Conservation (phyloP, 1,284 basidiomycete genomes). For the Microbotryomycetes sp. region DNA sequence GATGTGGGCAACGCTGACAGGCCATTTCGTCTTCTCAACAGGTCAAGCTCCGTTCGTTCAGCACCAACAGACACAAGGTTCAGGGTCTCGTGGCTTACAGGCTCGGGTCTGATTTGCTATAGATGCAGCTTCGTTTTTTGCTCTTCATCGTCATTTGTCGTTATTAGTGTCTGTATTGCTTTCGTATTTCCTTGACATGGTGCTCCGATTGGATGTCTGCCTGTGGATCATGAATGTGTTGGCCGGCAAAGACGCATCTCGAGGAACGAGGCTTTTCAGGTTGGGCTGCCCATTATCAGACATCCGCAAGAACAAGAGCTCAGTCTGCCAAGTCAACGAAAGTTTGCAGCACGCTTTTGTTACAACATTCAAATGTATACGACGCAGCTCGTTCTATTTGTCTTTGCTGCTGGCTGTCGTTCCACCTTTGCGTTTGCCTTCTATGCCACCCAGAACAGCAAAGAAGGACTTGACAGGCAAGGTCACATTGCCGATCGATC, state of each 20-base stretch:
- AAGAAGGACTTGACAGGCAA: constrained; percentile 30
- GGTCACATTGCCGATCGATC: constrained; percentile 17
- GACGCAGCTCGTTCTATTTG: no score
- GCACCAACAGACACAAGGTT: constrained; percentile 44
- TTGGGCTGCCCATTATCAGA: no score
- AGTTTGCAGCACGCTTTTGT: no score
- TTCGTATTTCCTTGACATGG: constrained; percentile 1
- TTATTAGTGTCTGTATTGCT: background rate
- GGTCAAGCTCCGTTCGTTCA: constrained; percentile 45
- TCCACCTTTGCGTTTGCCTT: constrained; percentile 24
- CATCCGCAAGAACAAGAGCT: no score
- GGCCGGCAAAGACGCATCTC: no score
- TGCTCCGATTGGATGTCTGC: no score
- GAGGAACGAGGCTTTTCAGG: no score
- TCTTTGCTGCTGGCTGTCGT: background rate
- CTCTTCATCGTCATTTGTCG: no score
- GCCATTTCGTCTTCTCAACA: constrained; percentile 40
- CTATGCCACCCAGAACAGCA: constrained; percentile 24
- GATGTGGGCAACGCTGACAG: background rate
- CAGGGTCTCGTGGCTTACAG: constrained; percentile 46
- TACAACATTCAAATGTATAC: no score
- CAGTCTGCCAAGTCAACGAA: no score
- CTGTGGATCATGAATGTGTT: no score
- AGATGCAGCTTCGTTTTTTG: no score
- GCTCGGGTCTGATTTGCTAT: constrained; percentile 42